phyloP scores from a whole-genome alignment of 208 protist species.

The Tetramitus jugosus region DNA sequence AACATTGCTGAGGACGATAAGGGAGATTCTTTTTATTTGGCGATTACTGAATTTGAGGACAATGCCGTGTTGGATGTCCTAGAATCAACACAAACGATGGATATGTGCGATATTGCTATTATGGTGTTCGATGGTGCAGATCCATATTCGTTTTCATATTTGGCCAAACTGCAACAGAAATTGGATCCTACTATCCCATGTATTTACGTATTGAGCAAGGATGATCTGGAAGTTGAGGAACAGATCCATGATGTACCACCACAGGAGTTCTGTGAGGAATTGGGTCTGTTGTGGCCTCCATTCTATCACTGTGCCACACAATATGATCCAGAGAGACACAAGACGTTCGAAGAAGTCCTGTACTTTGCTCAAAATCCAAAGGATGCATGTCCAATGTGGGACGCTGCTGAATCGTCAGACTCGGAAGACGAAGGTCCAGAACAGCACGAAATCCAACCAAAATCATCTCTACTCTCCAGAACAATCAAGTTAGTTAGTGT shows the following conservation, averaged over 20 bases:
- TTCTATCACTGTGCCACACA: neutral
- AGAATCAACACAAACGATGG: neutral
- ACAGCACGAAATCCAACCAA: too few species aligned
- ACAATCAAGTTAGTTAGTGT: too few species aligned
- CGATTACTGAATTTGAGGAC: constrained; percentile 16
- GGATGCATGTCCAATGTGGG: neutral
- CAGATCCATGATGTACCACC: neutral
- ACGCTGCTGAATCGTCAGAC: neutral
- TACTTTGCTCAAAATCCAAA: neutral
- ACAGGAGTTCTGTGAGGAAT: neutral
- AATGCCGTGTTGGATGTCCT: neutral
- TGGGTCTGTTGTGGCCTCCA: neutral
- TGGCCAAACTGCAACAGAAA: neutral
- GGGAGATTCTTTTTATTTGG: neutral
- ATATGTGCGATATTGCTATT: neutral
- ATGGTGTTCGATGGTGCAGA: constrained; percentile 1
- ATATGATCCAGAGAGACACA: neutral
- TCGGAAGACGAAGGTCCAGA: neutral
- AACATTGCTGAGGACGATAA: neutral
- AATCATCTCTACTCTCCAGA: neutral
- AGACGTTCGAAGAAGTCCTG: neutral
- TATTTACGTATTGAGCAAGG: neutral
- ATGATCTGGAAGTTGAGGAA: neutral
- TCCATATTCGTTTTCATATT: neutral
- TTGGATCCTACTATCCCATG: neutral